Percentiles rank a stretch among this genome's conserved stretches.
Evolutionary conservation across 1,284 basidiomycete genomes (phyloP).

Genomic region (Cutaneotrichosporon sp.): DNA sequence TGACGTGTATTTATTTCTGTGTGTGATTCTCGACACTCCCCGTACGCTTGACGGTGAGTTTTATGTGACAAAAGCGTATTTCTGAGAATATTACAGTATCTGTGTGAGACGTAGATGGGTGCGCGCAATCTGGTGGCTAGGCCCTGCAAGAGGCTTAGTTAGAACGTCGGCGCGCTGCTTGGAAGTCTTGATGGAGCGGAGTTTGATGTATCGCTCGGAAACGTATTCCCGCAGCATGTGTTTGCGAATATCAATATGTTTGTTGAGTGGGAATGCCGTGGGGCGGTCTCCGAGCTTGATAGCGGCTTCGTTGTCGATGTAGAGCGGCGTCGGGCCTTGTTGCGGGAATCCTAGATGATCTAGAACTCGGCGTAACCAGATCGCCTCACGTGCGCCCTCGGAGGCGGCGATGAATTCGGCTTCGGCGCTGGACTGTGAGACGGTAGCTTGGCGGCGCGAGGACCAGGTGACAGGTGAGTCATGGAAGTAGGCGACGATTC

Average conservation of each 20-base stretch:
- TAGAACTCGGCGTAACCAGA: slow-evolving; percentile 50
- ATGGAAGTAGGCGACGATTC: slow-evolving; percentile 49
- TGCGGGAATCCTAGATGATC: slow-evolving; percentile 25
- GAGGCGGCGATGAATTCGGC: slow-evolving; percentile 55
- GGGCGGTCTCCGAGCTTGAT: slow-evolving; percentile 52
- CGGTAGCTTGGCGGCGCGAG: slow-evolving; percentile 51
- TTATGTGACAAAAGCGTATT: too few species aligned
- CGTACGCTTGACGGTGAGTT: too few species aligned
- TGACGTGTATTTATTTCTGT: too few species aligned
- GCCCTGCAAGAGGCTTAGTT: background rate
- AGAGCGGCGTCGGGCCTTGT: too few species aligned
- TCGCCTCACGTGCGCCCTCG: slow-evolving; percentile 56
- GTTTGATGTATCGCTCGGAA: background rate
- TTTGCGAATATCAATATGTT: slow-evolving; percentile 56
- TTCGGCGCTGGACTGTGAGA: slow-evolving; percentile 52
- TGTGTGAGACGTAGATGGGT: too few species aligned
- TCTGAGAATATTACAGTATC: too few species aligned
- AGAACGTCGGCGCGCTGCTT: background rate
- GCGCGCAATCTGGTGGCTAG: too few species aligned
- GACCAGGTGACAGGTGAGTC: slow-evolving; percentile 52
- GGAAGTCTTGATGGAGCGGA: background rate
- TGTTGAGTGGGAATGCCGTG: slow-evolving; percentile 43
- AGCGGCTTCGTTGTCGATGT: slow-evolving; percentile 52
- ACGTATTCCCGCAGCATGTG: slow-evolving; percentile 53
- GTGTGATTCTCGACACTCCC: too few species aligned